phyloP scores from a whole-genome alignment of 2,329 filamentous ascomycete genomes.

The Colletotrichum cordylinicola region DNA sequence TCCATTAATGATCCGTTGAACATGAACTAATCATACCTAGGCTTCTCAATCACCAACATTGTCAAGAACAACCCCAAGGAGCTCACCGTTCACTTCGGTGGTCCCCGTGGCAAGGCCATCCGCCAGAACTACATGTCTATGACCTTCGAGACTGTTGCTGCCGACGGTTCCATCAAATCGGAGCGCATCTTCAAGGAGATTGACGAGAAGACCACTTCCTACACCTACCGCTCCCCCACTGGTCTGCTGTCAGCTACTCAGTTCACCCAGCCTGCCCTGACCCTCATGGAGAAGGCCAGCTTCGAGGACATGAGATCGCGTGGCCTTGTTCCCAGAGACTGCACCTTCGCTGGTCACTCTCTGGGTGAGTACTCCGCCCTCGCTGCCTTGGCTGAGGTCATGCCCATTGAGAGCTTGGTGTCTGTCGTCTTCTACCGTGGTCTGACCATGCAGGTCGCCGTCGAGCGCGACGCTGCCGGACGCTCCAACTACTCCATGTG shows the following conservation, averaged over 20 bases:
- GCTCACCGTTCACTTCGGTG: constrained; percentile 97
- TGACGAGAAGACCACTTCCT: constrained; percentile 88
- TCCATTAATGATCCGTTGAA: background rate
- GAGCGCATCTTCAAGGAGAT: constrained; percentile 99
- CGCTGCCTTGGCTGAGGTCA: constrained; percentile 94
- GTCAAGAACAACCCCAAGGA: constrained; percentile 99
- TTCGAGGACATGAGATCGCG: constrained; percentile 99
- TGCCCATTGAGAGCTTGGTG: constrained; percentile 99
- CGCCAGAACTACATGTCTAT: constrained; percentile 99
- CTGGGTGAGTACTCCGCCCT: constrained; percentile 98
- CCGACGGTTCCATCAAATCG: constrained; percentile 92
- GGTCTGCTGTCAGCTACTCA: constrained; percentile 96
- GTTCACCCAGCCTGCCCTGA: constrained; percentile 96
- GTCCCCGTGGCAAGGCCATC: constrained; percentile 94
- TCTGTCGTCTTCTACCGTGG: constrained; percentile 99
- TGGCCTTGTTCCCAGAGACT: constrained; percentile 93
- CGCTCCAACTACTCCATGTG: constrained; percentile 99
- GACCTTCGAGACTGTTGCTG: constrained; percentile 97
- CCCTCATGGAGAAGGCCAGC: constrained; percentile 99
- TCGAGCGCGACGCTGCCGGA: constrained; percentile 91
- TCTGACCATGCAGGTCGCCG: constrained; percentile 98
- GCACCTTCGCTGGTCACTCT: constrained; percentile 97
- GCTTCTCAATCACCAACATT: constrained; percentile 97
- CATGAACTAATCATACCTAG: constrained; percentile 42
- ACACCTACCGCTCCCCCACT: constrained; percentile 95